phyloP scores from a whole-genome alignment of 2,329 filamentous ascomycete genomes.

The Colletotrichum sp. region DNA sequence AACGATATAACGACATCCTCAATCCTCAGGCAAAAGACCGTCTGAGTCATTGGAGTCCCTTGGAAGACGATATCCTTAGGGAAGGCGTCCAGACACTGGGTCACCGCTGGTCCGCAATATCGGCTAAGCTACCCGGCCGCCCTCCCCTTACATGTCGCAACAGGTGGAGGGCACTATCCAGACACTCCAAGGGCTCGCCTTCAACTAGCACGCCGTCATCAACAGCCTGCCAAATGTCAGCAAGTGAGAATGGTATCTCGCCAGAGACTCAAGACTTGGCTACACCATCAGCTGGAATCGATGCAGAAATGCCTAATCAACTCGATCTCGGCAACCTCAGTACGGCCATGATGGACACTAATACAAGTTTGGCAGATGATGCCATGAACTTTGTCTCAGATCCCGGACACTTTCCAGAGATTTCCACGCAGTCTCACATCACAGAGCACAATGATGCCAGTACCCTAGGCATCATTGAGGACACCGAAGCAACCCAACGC shows the following conservation, averaged over 20 bases:
- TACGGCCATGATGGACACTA: background rate
- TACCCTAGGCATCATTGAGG: background rate
- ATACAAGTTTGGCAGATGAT: background rate
- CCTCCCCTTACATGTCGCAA: constrained; percentile 34
- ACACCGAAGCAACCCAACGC: background rate
- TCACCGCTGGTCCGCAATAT: constrained; percentile 32
- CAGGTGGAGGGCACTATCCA: constrained; percentile 22
- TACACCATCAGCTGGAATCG: background rate
- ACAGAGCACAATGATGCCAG: background rate
- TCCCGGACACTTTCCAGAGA: background rate
- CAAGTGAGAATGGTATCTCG: background rate
- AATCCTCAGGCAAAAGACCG: constrained; percentile 30
- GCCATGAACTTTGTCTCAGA: background rate
- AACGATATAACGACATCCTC: constrained; percentile 33
- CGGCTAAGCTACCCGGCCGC: constrained; percentile 27
- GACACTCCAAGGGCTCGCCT: background rate
- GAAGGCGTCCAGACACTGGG: constrained; percentile 29
- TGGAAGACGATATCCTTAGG: constrained; percentile 28
- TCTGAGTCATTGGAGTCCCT: constrained; percentile 28
- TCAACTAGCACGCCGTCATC: background rate
- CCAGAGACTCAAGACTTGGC: background rate
- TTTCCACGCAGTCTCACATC: background rate
- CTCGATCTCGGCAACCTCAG: background rate
- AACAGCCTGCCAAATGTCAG: background rate
- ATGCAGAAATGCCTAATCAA: background rate